Evolutionary conservation across 768 basidiomycete genomes (phyloP), one percentile per base, ranked within the genome.

Genomic region (Gloeopeniophorella convolvens): DNA sequence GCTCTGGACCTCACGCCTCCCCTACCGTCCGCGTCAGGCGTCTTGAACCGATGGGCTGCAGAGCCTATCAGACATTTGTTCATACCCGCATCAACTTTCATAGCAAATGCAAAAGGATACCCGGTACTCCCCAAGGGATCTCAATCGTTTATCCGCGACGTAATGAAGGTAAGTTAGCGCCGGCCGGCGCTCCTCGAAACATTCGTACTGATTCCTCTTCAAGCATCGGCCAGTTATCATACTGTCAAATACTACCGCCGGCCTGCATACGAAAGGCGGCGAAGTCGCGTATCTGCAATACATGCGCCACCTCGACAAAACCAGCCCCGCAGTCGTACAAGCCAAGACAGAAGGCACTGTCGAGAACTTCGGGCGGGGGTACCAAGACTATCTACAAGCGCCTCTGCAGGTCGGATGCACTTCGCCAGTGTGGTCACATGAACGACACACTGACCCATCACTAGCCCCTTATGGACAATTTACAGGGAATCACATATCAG

Each of bases 381-480:
- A 98, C 66, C 89, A 90, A 62, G 96, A 98, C 65, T 96, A 83
- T 67, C 71, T 99, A 16, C 96, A 98, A 65, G 89, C 92, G 4
- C 96, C 96, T 1, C 67, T 98, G 45, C 94, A 96, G 76, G 89
- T 85, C 53, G 48, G 72, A 59, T 23, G 48, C 28, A 45, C 42
- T 44, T 41, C 45, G 47, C 34, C 23, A 32, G 33, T n/a, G 34
- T 31, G 43, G 30, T 43, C 52, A 54, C 41, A 48, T 53, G 51
- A 39, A 43, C 31, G 18, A 24, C 11, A 16, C 28, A 8, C 48
- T 53, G 42, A 45, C 16, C 27, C 16, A 40, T 5, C n/a, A 26
- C 32, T 59, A 94, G 88, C 96, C 96, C 20, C 67, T 99, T 60
- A 95, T 95, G 93, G 95, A 99, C 62, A 94, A 99, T 68, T 69